Evolutionary conservation across 2,329 filamentous ascomycete genomes (phyloP).

Genomic region (Talaromyces pinophilus): DNA sequence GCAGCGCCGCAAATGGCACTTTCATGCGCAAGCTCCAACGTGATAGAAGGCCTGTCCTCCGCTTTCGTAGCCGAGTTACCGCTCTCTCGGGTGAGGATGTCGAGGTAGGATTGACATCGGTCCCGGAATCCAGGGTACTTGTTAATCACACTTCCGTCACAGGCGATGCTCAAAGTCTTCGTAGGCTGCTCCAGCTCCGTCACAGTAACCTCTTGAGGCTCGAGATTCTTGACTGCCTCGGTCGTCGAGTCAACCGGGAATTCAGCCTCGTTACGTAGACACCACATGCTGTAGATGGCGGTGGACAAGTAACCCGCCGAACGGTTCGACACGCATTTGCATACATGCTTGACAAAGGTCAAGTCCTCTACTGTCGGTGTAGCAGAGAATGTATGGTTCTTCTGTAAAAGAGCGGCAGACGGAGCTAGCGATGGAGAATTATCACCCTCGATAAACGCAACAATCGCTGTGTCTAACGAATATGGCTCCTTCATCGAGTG

Average conservation of each 20-base stretch:
- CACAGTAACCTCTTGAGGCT: constrained; percentile 38
- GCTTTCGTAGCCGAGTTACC: constrained; percentile 21
- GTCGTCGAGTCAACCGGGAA: constrained; percentile 29
- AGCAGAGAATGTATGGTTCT: constrained; percentile 52
- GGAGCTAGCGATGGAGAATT: constrained; percentile 39
- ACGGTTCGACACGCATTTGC: constrained; percentile 57
- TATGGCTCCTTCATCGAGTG: constrained; percentile 59
- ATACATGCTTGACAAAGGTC: constrained; percentile 56
- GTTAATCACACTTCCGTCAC: constrained; percentile 55
- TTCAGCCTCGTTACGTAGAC: constrained; percentile 55
- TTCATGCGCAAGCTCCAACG: constrained; percentile 46
- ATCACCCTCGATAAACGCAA: constrained; percentile 59
- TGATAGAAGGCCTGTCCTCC: constrained; percentile 33
- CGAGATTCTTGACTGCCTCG: constrained; percentile 24
- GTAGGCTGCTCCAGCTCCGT: constrained; percentile 34
- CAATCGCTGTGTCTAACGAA: constrained; percentile 59
- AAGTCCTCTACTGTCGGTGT: constrained; percentile 54
- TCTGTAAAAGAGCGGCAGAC: constrained; percentile 51
- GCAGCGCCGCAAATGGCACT: constrained; percentile 50
- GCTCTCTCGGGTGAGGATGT: constrained; percentile 41
- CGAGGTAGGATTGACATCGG: constrained; percentile 47
- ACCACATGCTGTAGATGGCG: constrained; percentile 64
- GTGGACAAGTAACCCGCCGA: constrained; percentile 65
- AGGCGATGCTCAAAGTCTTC: constrained; percentile 49
- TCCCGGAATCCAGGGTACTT: constrained; percentile 53